A percentile compares a stretch with the other conserved stretches of the same genome.
These are phyloP conservation scores for Cicer pinnatifidum DNA, from an alignment of 306 rosid genomes.

Conservation along the genomic window DNA sequence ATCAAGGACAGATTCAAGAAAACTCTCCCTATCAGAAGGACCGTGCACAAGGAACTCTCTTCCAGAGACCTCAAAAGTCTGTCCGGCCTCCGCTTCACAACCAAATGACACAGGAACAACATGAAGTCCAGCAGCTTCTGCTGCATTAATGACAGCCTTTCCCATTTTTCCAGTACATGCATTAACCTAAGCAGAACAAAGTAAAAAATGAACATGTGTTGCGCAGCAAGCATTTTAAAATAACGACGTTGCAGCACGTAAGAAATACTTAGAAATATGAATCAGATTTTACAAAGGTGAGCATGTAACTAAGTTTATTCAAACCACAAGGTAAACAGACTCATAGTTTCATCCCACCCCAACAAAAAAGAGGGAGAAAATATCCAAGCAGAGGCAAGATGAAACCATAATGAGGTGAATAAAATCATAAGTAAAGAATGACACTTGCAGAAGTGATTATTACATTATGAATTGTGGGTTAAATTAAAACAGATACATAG, in stretches of 20 bases:
- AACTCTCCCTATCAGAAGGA: constrained; percentile 70
- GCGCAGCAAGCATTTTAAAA: not conserved
- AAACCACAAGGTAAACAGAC: not conserved
- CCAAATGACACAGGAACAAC: constrained; percentile 89
- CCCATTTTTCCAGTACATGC: constrained; percentile 95
- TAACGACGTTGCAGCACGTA: not conserved
- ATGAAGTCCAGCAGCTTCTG: constrained; percentile 79
- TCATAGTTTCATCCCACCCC: not conserved
- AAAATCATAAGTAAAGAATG: not conserved
- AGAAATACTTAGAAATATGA: not conserved
- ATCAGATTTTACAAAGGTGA: not conserved
- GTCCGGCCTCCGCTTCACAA: constrained; percentile 66
- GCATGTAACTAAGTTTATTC: not conserved
- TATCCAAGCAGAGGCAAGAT: not conserved
- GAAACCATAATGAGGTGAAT: not conserved
- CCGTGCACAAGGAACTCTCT: constrained; percentile 77
- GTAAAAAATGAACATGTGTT: constrained; percentile 16
- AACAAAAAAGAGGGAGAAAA: not conserved
- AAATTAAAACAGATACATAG: constrained; percentile 5
- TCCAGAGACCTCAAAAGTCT: constrained; percentile 62
- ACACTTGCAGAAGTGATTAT: not conserved
- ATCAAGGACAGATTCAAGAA: constrained; percentile 62
- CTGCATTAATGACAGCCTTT: constrained; percentile 76
- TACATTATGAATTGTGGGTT: not conserved
- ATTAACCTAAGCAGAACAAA: constrained; percentile 61